These are phyloP conservation scores for Trichoderma hamatum DNA, from an alignment of 2,329 filamentous ascomycete genomes.

Conservation along the genomic window DNA sequence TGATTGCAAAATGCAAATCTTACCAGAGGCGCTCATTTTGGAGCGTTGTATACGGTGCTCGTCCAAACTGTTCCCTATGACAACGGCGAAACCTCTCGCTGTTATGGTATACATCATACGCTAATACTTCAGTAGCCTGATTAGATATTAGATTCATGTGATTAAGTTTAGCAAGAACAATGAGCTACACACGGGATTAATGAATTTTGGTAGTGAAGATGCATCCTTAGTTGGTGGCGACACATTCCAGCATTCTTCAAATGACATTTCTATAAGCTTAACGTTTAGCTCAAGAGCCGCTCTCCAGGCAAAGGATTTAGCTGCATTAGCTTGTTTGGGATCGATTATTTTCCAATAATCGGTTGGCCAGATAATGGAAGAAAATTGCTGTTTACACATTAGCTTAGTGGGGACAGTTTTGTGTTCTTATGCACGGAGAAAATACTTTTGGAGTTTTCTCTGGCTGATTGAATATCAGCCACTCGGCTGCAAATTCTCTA, in stretches of 20 bases:
- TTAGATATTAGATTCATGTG: background rate
- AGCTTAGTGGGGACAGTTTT: background rate
- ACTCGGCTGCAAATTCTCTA: background rate
- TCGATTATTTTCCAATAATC: background rate
- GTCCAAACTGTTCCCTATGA: background rate
- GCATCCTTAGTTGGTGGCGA: background rate
- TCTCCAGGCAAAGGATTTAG: background rate
- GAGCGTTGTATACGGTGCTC: background rate
- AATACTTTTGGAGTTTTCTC: background rate
- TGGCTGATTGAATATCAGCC: background rate
- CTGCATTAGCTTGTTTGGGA: background rate
- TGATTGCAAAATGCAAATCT: background rate
- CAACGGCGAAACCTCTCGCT: background rate
- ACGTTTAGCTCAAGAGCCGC: background rate
- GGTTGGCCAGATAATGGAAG: constrained; percentile 2
- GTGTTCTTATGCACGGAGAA: background rate
- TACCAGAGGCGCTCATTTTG: constrained; percentile 1
- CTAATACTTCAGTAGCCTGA: background rate
- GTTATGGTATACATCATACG: constrained; percentile 8
- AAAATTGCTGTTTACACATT: background rate
- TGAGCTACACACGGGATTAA: background rate
- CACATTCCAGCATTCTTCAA: background rate
- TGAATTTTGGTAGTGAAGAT: background rate
- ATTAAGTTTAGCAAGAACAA: background rate
- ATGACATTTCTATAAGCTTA: background rate